Base-by-base conservation (phyloP, 1,284 basidiomycete genomes). In the Heterobasidion irregulare region DNA sequence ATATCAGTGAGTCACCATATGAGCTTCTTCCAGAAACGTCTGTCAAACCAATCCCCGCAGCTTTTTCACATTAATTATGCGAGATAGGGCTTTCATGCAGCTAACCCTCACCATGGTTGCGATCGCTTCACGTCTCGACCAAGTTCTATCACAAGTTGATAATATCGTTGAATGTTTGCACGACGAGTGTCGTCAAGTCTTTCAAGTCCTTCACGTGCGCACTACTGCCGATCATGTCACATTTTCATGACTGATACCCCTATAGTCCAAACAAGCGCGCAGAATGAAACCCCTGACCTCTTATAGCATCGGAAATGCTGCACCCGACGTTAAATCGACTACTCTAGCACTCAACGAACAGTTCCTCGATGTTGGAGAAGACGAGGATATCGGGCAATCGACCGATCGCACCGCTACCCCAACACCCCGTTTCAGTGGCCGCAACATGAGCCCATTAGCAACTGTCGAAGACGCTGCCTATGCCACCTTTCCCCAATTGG, bases 41-140 rank as follows among this genome's bases (percentile, higher is more conserved):
- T n/a, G 38, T n/a, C 2, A 54, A 55, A 50, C 56, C 53, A 48
- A 54, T 50, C 41, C 12, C 47, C 36, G 36, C 18, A 90, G 87
- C 49, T 78, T 78, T 35, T 80, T 89, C 56, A 69, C 73, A 35
- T 70, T 83, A 19, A 77, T 79, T 50, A 79, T 89, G 73, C 84
- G 86, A 64, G 78, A 79, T 0, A 86, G 83, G 13, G 83, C 84
- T 16, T 91, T 91, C 62, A 70, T 87, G 4, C 84, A 86, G 58
- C 63, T 88, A 9, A 70, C 84, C 12, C 63, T 91, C 35, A 73
- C 79, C 2, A 71, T 90, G 38, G 70, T 74, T 18, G 82, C 81
- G 8, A 76, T 89, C 47, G 71, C 75, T 41, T 84, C 85, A 1
- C 77, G 88, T 55, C 67, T 86, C 60, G 70, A 70, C 36, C 62